Conservation (phyloP, 352 stramenopile genomes). For the Phytophthora uliginosa region DNA sequence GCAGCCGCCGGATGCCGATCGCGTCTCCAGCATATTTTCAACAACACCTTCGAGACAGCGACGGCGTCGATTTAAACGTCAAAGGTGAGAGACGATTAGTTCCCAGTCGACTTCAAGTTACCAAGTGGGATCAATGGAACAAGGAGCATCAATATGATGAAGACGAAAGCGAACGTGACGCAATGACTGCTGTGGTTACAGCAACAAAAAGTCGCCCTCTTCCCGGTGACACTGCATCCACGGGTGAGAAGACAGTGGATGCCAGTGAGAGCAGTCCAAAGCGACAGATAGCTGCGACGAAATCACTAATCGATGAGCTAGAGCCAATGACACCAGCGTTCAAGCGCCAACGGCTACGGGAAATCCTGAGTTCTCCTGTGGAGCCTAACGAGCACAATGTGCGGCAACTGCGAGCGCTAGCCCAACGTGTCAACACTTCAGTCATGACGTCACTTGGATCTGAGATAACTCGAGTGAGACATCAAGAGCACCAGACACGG, state of each 20-base stretch:
- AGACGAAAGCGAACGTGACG: constrained; percentile 36
- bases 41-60: constrained; percentile 45
- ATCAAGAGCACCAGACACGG: constrained; percentile 52
- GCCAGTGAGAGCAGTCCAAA: constrained; percentile 8
- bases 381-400: constrained; percentile 63
- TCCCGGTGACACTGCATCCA: background rate
- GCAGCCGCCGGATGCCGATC: constrained; percentile 74
- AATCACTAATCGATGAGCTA: constrained; percentile 9
- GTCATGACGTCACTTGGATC: constrained; percentile 58
- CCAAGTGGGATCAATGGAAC: constrained; percentile 56
- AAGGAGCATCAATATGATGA: constrained; percentile 18
- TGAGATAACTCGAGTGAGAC: constrained; percentile 48
- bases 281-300: background rate
- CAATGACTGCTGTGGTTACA: constrained; percentile 19
- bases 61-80: constrained; percentile 1
- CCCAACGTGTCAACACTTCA: constrained; percentile 55
- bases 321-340: constrained; percentile 50
- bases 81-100: constrained; percentile 2
- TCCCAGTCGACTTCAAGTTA: constrained; percentile 43
- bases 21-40: constrained; percentile 66
- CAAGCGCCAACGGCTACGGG: constrained; percentile 67
- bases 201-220: constrained; percentile 4
- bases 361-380: constrained; percentile 70
- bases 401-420: constrained; percentile 48
- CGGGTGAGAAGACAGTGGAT: background rate